These are phyloP conservation scores for Dictyostelium brefeldianum DNA, from an alignment of 78 protist genomes.

Conservation along the genomic window DNA sequence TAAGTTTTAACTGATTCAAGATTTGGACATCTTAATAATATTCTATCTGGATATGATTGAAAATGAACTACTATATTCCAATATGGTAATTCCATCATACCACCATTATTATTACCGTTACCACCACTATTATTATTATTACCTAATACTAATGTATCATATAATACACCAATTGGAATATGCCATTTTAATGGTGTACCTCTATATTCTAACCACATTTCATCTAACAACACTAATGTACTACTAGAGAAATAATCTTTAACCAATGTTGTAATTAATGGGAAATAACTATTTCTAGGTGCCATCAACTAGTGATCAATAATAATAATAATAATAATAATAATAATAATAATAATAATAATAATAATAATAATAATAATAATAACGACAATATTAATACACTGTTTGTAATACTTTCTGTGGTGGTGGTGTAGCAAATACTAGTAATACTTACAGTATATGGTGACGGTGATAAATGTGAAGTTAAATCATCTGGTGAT, in stretches of 20 bases:
- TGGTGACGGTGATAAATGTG: slow-evolving; percentile 61
- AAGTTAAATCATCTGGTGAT: slow-evolving; percentile 53
- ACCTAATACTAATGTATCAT: slow-evolving; percentile 26
- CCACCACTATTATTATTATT: slow-evolving; percentile 11
- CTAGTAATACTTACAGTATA: slow-evolving; percentile 21
- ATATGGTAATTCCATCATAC: background rate
- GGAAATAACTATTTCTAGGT: slow-evolving; percentile 71
- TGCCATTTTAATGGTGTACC: slow-evolving; percentile 78
- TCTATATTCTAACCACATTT: slow-evolving; percentile 73
- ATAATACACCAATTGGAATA: slow-evolving; percentile 74
- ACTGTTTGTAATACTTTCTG: no score
- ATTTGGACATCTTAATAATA: slow-evolving; percentile 40
- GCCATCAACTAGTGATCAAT: slow-evolving; percentile 33
- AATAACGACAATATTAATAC: no score
- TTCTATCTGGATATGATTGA: slow-evolving; percentile 70
- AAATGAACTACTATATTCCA: slow-evolving; percentile 76
- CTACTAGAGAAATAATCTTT: slow-evolving; percentile 58
- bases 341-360: background rate
- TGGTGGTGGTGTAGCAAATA: background rate
- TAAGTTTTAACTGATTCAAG: slow-evolving; percentile 46
- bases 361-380: background rate
- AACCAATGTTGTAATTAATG: slow-evolving; percentile 57
- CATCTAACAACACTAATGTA: slow-evolving; percentile 50
- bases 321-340: background rate
- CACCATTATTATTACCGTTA: background rate